phyloP scores from a whole-genome alignment of 2,329 filamentous ascomycete species.

The Microdochium trichocladiopsis region DNA sequence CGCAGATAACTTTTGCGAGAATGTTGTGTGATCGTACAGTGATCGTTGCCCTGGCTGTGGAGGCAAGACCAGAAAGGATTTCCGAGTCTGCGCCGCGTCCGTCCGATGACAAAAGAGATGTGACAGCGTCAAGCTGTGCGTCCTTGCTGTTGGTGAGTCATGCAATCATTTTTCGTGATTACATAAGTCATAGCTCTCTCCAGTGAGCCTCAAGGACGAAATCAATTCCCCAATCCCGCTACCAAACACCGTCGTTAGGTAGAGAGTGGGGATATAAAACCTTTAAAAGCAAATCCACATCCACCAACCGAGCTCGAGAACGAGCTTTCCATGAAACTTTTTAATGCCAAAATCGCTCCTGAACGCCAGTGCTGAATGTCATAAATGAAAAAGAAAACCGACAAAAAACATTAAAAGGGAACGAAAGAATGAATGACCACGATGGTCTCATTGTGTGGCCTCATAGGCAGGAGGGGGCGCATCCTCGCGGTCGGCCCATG shows the following conservation, averaged over 20 bases:
- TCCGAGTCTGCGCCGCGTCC: too few relatives aligned
- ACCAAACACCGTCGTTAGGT: not conserved
- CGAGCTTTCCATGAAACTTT: not conserved
- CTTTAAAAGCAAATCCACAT: not conserved
- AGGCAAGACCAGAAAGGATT: too few relatives aligned
- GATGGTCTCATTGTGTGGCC: conserved; percentile 30
- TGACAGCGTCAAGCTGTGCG: too few relatives aligned
- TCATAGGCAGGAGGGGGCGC: conserved; percentile 57
- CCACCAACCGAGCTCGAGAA: not conserved
- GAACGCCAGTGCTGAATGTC: not conserved
- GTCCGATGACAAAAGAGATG: too few relatives aligned
- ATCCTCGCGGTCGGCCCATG: conserved; percentile 50
- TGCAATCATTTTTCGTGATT: not conserved
- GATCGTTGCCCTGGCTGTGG: too few relatives aligned
- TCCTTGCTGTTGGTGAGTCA: too few relatives aligned
- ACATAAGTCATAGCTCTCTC: not conserved
- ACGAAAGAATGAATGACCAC: not conserved
- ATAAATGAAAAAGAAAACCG: not conserved
- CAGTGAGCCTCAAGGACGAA: not conserved
- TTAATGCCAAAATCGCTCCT: not conserved
- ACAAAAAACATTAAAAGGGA: not conserved
- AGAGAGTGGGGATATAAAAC: not conserved
- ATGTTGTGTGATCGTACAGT: too few relatives aligned
- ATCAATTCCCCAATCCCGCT: not conserved
- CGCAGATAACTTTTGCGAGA: too few relatives aligned